Evolutionary conservation across 2,329 filamentous ascomycete genomes (phyloP).

Genomic region (Metarhizium anisopliae): DNA sequence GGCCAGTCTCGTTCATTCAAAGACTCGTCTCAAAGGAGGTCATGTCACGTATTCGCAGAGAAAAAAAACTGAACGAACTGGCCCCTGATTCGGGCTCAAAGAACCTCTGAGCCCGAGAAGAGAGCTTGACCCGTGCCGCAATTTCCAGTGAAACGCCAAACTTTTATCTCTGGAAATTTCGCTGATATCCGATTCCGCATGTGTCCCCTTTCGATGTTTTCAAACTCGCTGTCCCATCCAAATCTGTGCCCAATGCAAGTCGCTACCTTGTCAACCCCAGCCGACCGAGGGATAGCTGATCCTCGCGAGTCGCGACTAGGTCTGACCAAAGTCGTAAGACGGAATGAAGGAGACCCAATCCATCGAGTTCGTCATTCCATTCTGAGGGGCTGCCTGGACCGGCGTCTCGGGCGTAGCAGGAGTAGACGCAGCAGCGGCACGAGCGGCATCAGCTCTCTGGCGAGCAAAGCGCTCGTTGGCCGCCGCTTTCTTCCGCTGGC

Average conservation of each 20-base stretch:
- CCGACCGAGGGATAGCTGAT: background rate
- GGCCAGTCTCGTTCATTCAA: too few species aligned
- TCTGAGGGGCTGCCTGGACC: background rate
- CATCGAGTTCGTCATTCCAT: background rate
- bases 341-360: background rate
- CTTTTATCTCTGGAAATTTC: too few species aligned
- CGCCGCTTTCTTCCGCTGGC: constrained; percentile 3
- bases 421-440: background rate
- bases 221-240: too few species aligned
- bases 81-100: too few species aligned
- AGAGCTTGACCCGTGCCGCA: too few species aligned
- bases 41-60: too few species aligned
- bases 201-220: too few species aligned
- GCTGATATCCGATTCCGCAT: too few species aligned
- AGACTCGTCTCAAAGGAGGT: too few species aligned
- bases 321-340: background rate
- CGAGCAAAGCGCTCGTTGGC: constrained; percentile 5
- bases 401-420: background rate
- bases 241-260: background rate
- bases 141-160: too few species aligned
- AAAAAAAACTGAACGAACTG: too few species aligned
- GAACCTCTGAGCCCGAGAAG: too few species aligned
- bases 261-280: background rate
- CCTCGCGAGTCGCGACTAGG: background rate
- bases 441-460: constrained; percentile 1